phyloP scores from a whole-genome alignment of 2,329 filamentous ascomycete genomes.

The Pseudovirgaria hyperparasitica region DNA sequence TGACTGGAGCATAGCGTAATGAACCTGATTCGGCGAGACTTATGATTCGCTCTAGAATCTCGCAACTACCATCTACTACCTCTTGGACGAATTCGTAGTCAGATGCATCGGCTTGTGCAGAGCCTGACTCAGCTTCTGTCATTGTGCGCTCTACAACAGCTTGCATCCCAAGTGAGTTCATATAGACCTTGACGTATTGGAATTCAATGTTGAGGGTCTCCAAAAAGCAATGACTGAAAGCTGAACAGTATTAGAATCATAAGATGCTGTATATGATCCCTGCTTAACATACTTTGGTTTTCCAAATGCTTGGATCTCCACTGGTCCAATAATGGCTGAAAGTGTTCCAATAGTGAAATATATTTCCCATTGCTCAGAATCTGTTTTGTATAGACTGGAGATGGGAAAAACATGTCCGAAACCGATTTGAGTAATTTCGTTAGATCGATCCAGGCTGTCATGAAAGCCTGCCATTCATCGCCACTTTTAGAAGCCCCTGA shows the following conservation, averaged over 20 bases:
- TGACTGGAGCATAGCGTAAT: constrained; percentile 40
- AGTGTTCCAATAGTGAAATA: constrained; percentile 35
- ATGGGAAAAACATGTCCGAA: constrained; percentile 42
- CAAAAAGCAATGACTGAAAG: no score
- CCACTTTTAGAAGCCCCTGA: constrained; percentile 24
- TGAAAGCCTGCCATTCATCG: constrained; percentile 38
- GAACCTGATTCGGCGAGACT: constrained; percentile 33
- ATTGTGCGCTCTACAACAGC: constrained; percentile 43
- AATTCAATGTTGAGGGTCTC: constrained; percentile 35
- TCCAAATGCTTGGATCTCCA: constrained; percentile 30
- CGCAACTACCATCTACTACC: constrained; percentile 40
- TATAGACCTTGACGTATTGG: constrained; percentile 30
- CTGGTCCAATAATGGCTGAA: constrained; percentile 26
- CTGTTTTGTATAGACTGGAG: constrained; percentile 25
- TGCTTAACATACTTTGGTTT: constrained; percentile 18
- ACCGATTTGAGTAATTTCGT: constrained; percentile 36
- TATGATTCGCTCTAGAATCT: constrained; percentile 37
- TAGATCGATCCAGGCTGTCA: constrained; percentile 37
- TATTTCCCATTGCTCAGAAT: constrained; percentile 36
- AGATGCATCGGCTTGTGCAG: constrained; percentile 22
- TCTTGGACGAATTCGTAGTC: constrained; percentile 45
- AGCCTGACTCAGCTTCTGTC: constrained; percentile 23
- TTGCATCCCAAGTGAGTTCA: constrained; percentile 40
- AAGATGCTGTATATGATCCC: no score
- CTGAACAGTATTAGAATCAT: no score